Percentiles rank a stretch among this genome's conserved stretches.
phyloP scores from a whole-genome alignment of 163 green algal genomes.

The Scenedesmus sp. region DNA sequence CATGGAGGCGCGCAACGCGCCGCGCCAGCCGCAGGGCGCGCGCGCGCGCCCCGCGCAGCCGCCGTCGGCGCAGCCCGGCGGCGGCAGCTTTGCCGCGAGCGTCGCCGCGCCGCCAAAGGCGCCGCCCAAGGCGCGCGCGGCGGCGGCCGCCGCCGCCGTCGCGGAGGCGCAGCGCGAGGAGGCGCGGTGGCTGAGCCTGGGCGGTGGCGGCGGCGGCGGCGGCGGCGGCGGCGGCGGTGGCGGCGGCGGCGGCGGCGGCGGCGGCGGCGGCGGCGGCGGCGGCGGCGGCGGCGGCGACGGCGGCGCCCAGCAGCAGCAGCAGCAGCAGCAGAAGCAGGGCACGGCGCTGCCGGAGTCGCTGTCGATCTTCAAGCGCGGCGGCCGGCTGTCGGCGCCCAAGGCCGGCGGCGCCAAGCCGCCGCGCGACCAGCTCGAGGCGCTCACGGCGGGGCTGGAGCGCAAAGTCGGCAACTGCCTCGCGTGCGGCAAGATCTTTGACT shows the following conservation, averaged over 20 bases:
- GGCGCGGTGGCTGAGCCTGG: no score
- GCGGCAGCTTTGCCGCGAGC: no score
- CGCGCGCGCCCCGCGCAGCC: no score
- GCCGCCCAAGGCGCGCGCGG: no score
- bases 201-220: neutral
- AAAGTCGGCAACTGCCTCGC: conserved; percentile 88
- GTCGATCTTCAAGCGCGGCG: conserved; percentile 36
- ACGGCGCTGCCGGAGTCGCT: neutral
- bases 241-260: conserved; percentile 19
- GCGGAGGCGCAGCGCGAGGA: no score
- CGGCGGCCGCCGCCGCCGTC: no score
- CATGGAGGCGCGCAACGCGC: conserved; percentile 14
- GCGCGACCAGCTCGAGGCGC: conserved; percentile 13
- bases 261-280: conserved; percentile 1
- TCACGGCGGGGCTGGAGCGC: conserved; percentile 43
- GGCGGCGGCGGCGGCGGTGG: neutral
- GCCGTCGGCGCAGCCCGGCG: no score
- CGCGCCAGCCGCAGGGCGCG: no score
- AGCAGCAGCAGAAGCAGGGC: conserved; percentile 28
- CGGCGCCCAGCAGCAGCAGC: neutral
- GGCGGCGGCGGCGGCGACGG: conserved; percentile 18
- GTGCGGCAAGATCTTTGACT: conserved; percentile 91
- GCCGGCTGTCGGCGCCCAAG: neutral
- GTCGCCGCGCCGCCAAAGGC: no score
- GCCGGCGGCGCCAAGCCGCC: neutral